Base-by-base conservation (phyloP, 176 grass and related monocot genomes). In the Carex cristatella region DNA sequence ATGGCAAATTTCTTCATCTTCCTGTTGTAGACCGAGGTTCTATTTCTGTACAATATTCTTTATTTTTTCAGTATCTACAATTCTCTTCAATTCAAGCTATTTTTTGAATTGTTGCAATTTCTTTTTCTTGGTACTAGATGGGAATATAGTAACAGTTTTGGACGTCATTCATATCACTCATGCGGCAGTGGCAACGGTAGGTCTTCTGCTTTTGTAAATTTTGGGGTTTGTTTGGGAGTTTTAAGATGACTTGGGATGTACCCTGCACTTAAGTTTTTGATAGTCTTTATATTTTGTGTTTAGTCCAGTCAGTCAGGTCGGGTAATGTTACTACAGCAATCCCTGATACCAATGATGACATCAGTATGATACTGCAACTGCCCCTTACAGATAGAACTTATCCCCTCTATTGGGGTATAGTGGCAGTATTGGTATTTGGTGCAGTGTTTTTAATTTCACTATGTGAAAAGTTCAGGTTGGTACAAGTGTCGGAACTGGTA, bases 91-190 rank as follows among this genome's bases (percentile, higher is more conserved):
- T 18, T 74, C 32, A 70, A 61, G 37, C 65, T n/a, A 55, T 54
- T 5, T 82, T 87, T 14, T 54, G 23, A 48, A 73, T 28, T 61
- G 44, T 58, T 18, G 35, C 18, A 55, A 79, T 64, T 62, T 76
- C 6, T 85, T 81, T 86, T 68, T 83, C 62, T 69, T 68, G 62
- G n/a, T 30, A 89, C 77, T 87, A 99, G 96, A 99, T 75, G 89
- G 96, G 64, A 89, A 88, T 84, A 89, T 95, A 83, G 91, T 95
- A 19, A 92, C 96, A 30, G 96, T 94, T 83, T 53, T 99, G 72
- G 96, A 99, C 88, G 93, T 99, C 68, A 91, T 99, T 88, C 93
- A 94, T 88, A 94, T 99, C 75, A 93, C 93, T 48, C 96, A 95
- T 94, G 93, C 96, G 79, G 88, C 96, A 89, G 91, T 99, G 76